Percentiles rank a stretch among this genome's conserved stretches.
Conservation (phyloP, 192 early-diverging fungal species). For the Coemansia sp. region DNA sequence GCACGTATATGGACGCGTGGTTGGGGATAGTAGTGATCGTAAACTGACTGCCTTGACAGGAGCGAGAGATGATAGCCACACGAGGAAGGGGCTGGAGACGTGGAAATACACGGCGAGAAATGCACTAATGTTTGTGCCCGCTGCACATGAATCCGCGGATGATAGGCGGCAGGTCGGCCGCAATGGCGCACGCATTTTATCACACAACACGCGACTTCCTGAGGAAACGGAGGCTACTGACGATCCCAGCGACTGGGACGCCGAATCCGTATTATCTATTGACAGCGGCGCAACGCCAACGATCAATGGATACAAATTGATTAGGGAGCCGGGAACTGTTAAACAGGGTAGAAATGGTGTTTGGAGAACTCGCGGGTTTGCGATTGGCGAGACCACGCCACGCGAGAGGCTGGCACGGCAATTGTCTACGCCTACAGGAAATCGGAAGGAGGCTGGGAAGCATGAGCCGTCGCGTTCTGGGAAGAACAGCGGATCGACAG, state of each 20-base stretch:
- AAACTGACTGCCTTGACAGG: not conserved
- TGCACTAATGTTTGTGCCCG: slow-evolving; percentile 24
- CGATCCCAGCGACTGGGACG: slow-evolving; percentile 8
- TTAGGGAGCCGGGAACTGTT: slow-evolving; percentile 5
- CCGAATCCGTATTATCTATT: slow-evolving; percentile 14
- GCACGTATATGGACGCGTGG: not conserved
- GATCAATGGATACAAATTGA: slow-evolving; percentile 38
- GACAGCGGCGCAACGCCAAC: slow-evolving; percentile 24
- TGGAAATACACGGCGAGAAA: slow-evolving; percentile 21
- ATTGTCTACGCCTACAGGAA: not conserved
- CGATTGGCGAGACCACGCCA: slow-evolving; percentile 16
- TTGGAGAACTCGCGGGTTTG: slow-evolving; percentile 13
- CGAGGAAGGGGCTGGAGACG: not conserved
- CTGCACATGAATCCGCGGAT: not conserved
- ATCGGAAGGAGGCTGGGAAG: not conserved
- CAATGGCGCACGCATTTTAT: slow-evolving; percentile 22
- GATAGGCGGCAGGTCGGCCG: not conserved
- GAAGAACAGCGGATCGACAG: not conserved
- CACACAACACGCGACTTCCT: slow-evolving; percentile 32
- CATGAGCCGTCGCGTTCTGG: not conserved
- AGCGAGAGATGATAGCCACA: not conserved
- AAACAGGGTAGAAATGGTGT: not conserved
- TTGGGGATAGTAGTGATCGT: not conserved
- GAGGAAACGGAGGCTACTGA: not conserved
- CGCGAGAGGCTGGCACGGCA: slow-evolving; percentile 23